Evolutionary conservation across 1,284 basidiomycete species (phyloP), one percentile per base, ranked within the genome.

Genomic region (Volvariella volvacea): DNA sequence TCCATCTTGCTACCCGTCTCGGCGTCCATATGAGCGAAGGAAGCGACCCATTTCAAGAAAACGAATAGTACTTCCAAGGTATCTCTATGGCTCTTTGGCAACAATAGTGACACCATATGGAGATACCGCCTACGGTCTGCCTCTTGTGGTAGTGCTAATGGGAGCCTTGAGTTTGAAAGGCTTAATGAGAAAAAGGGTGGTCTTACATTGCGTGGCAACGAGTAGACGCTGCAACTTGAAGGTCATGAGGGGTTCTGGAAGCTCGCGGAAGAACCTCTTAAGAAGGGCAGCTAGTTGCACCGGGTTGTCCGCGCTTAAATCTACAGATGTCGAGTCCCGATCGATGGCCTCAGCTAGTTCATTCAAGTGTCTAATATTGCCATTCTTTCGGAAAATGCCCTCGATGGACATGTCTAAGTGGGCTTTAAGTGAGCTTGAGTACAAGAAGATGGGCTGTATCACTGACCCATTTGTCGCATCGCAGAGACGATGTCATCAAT

Each of bases 1-100:
- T 99, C 95, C 95, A 99, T 99, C 69, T 95, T 95, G 70, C 90
- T 94, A 31, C 95, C 95, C 0, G 95, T 98, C 63, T 95, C 92
- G 58, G 95, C 94, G 60, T 99, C 95, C 66, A 96, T 82, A 66
- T 99, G 94, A 38, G 95, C 93, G 64, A 99, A 99, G 3, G 92
- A 95, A 3, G 95, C 95, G 1, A 99, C 95, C 96, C 96, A 99
- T 64, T 96, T 95, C 54, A 99, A 74, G 70, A 99, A 99, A 15
- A 97, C 93, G 59, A 97, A 98, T 37, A 99, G 70, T 39, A 97
- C 92, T 66, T 99, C 95, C 80, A 97, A 83, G 20, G 94, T 97
- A 64, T 99, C 96, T 50, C 96, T 83, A 61, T 99, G 92, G 45
- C 82, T 79, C 65, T 91, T 93, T 12, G 95, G 96, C 54, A 99